Evolutionary conservation across 176 grass and related monocot species (phyloP), one percentile per base, ranked within the genome.

Genomic region (Oryza officinalis): DNA sequence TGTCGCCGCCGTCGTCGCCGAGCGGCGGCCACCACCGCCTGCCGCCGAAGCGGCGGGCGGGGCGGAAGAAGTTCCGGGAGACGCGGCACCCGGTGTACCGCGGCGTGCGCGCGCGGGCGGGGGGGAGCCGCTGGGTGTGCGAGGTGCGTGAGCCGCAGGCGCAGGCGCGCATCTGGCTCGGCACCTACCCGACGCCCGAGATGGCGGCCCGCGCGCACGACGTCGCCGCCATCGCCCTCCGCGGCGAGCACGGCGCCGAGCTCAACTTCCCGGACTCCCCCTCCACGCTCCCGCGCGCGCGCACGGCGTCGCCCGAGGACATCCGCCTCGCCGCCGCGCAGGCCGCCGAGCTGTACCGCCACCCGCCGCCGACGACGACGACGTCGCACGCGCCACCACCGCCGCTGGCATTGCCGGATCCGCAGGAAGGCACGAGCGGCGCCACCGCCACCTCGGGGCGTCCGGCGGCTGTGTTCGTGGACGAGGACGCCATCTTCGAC

Each of bases 131-230:
- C 8, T 91, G 92, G 92, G 92, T 91, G 5, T 94, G 92, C 80
- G 92, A 94, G 87, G 89, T 91, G 64, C 83, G 92, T 2, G 86
- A 91, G 81, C 92, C 92, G 25, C 85, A 78, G 59, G 77, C 47
- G 67, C 70, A 80, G 75, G 71, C 91, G 30, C 87, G 91, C 72
- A 92, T 92, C 77, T 90, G 87, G 91, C 87, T 92, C 15, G 91
- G 91, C 66, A 92, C 91, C 10, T 92, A 87, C 87, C 76, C 84
- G 6, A 92, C 91, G 11, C 84, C 87, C 0, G 91, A 92, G 74
- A 92, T 92, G 91, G 91, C 91, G 1, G 91, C 91, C 25, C 91
- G 91, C 30, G 87, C 91, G 9, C 91, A 92, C 80, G 91, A 92
- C 84, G 87, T 87, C 1, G 87, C 91, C 10, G 77, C 91, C 68